These are phyloP conservation scores for Hamamelis virginiana DNA, from an alignment of 164 flowering plant genomes.

Conservation along the genomic window DNA sequence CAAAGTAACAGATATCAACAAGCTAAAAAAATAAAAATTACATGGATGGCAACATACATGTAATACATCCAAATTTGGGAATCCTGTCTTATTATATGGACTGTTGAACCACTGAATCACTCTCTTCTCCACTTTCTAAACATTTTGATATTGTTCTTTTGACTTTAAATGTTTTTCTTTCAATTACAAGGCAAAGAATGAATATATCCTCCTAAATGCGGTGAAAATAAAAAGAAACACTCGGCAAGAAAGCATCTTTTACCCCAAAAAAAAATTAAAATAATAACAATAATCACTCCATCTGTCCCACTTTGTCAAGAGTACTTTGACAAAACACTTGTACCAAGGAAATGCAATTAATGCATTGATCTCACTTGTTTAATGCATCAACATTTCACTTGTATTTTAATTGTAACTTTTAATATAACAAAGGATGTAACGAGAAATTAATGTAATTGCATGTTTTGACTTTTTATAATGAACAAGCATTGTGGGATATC, in stretches of 20 bases:
- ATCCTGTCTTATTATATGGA: neutral
- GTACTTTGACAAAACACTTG: no score
- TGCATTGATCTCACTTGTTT: no score
- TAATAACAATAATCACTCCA: no score
- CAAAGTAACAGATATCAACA: neutral
- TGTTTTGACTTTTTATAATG: no score
- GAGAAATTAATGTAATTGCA: no score
- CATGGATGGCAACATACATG: neutral
- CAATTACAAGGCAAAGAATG: neutral
- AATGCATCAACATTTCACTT: no score
- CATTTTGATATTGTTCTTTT: neutral
- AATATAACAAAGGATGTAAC: no score
- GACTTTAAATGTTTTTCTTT: neutral
- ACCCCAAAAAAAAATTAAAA: neutral
- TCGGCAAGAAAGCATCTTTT: neutral
- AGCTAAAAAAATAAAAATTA: neutral
- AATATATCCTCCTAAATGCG: neutral
- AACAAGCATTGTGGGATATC: no score
- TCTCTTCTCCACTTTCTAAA: neutral
- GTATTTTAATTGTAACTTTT: no score
- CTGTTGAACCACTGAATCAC: neutral
- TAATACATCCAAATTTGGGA: neutral
- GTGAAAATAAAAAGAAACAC: neutral
- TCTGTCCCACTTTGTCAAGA: no score
- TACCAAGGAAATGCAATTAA: no score